Base-by-base conservation (phyloP, 805 yeast genomes). In the Kuraishia molischiana region DNA sequence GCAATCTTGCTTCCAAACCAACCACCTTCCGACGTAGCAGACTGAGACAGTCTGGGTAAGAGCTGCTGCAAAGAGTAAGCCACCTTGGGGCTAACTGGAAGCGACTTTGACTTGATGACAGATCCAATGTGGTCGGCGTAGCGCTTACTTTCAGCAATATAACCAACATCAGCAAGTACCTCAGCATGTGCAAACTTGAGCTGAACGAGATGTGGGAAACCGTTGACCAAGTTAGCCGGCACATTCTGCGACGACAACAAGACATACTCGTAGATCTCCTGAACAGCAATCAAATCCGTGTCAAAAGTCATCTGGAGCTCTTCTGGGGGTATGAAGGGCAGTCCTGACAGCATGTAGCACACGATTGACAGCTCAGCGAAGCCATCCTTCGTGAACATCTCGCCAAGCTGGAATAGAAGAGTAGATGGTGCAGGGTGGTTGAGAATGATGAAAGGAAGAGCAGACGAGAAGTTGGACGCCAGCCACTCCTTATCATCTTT, bases 181-280 rank as follows among this genome's bases (percentile, higher is more conserved):
- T 69, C 68, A 0, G 92, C 92, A 49, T 84, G 92, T 20, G 64
- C 65, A 30, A 85, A 58, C 51, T 82, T 84, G 44, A 72, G 64
- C 0, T 75, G 66, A 13, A 82, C 50, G 47, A 83, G 56, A 44
- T 77, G 83, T 0, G 78, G 68, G 14, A 52, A 45, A 0, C 61
- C 61, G 29, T 45, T 45, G 13, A 46, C 33, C 20, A 65, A 50
- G 2, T 64, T 55, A 2, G 65, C 56, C 3, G 64, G 52, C 33
- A 58, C 51, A 4, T 54, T 36, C 32, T 59, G 61, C 1, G 51
- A 47, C 1, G 61, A 44, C 2, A 62, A 50, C 13, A 53, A 49
- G 29, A 67, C 52, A 48, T 63, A 79, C 53, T 85, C 95, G 51
- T 79, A 84, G 4, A 83, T 56, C 52, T 85, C 95, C 4, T 82